Base-by-base conservation (phyloP, 257 asterid species). In the Sherardia arvensis region DNA sequence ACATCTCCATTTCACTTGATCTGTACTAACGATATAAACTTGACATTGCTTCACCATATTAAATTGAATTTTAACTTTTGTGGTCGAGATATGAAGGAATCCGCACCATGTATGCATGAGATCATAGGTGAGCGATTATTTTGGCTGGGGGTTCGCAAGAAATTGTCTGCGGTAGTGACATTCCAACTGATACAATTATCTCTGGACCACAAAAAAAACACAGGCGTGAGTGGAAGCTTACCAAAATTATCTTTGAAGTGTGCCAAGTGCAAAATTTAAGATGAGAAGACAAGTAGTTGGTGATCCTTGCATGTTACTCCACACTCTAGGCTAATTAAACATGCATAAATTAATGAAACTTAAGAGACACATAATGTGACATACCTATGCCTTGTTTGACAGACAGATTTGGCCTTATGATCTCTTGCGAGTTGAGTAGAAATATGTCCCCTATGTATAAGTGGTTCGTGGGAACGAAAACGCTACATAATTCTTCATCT, bases 381-480 rank as follows among this genome's bases (percentile, higher is more conserved):
- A 21, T 48, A 88, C 96, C 96, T 75, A 89, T 89, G 81, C 91
- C 95, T 81, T 89, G 95, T 69, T 93, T 83, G 71, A 89, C 82
- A 5, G 95, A 89, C 81, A 88, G 74, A 77, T 85, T 84, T 45
- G 97, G 97, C 73, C 97, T 78, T 60, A 89, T 81, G 71, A 89
- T 86, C 73, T 89, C 97, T 56, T 80, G 75, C 5, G 97, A 74
- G 73, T 85, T 81, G 48, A 89, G 91, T 71, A 89, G 78, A 70
- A 83, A 89, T 78, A 89, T 62, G 73, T 89, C 95, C 40, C 97
- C 97, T 22, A 89, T 89, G 73, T 89, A 89, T 62, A 89, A 75
- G 79, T 89, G 95, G 77, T 89, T 89, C 60, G 97, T 89, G 56
- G 97, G 97, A 70, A 89, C 94, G 26, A 80, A 89, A 64, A 89